Evolutionary conservation across 2,329 filamentous ascomycete genomes (phyloP).

Genomic region (Penicillium sp.): DNA sequence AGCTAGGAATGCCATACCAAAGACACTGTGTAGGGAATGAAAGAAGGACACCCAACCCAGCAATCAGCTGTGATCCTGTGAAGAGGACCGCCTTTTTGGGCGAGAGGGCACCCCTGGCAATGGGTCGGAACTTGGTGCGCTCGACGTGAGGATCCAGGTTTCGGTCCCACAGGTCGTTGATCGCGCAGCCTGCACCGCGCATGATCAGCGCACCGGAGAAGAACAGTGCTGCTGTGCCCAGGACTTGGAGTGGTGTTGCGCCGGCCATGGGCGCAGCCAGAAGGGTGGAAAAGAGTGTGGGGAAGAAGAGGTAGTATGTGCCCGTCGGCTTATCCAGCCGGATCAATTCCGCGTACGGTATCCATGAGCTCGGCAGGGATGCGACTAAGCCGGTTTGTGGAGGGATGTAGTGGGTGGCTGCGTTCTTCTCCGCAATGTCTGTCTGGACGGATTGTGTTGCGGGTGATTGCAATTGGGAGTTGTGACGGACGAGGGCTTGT

Average conservation of each 20-base stretch:
- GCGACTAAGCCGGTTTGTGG: slow-evolving; percentile 47
- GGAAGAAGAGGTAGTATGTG: slow-evolving; percentile 53
- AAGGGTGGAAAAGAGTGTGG: slow-evolving; percentile 49
- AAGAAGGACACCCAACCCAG: slow-evolving; percentile 43
- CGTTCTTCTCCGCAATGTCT: slow-evolving; percentile 11
- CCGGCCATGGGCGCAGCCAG: slow-evolving; percentile 42
- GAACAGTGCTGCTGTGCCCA: slow-evolving; percentile 40
- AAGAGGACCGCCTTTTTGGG: slow-evolving; percentile 44
- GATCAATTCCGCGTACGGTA: slow-evolving; percentile 54
- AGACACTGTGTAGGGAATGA: slow-evolving; percentile 44
- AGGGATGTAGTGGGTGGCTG: slow-evolving; percentile 40
- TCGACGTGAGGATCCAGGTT: slow-evolving; percentile 52
- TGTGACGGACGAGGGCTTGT: slow-evolving; percentile 2
- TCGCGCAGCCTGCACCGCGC: slow-evolving; percentile 51
- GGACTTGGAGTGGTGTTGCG: slow-evolving; percentile 33
- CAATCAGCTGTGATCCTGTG: slow-evolving; percentile 43
- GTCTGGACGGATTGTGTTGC: slow-evolving; percentile 1
- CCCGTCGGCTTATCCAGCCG: slow-evolving; percentile 52
- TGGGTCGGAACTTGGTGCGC: slow-evolving; percentile 51
- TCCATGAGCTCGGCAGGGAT: slow-evolving; percentile 48
- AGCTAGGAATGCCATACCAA: slow-evolving; percentile 43
- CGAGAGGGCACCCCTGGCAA: slow-evolving; percentile 51
- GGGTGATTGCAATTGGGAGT: slow-evolving; percentile 11
- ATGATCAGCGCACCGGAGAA: slow-evolving; percentile 48
- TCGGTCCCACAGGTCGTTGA: slow-evolving; percentile 56